phyloP scores from a whole-genome alignment of 2,329 filamentous ascomycete genomes.

The Trichoderma citrinoviride region DNA sequence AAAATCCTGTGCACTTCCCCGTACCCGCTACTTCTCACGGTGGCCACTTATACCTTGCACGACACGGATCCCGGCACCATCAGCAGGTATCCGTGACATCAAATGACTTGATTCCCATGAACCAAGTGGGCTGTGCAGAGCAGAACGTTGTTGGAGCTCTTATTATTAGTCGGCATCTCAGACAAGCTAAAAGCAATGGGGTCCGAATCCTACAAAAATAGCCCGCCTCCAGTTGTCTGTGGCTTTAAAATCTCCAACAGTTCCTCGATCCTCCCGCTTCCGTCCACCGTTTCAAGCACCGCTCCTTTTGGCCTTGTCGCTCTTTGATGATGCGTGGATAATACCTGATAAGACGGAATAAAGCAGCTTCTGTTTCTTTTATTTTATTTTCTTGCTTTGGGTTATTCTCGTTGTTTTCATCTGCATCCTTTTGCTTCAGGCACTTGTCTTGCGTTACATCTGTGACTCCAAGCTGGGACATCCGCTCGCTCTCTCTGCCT shows the following conservation, averaged over 20 bases:
- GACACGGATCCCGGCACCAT: no score
- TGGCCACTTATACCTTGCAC: not conserved
- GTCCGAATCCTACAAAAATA: not conserved
- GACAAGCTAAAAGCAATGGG: slow-evolving; percentile 5
- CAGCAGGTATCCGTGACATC: not conserved
- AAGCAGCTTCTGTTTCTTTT: not conserved
- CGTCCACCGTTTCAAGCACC: not conserved
- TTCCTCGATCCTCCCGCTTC: not conserved
- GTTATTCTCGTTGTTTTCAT: no score
- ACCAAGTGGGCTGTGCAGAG: slow-evolving; percentile 16
- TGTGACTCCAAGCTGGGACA: not conserved
- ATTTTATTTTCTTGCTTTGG: not conserved
- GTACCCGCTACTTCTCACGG: slow-evolving; percentile 3
- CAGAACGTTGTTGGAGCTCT: not conserved
- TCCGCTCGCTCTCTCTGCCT: not conserved
- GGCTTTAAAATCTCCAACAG: not conserved
- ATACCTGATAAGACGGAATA: not conserved
- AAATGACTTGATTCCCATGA: not conserved
- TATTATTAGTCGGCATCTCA: slow-evolving; percentile 1
- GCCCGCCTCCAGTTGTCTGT: not conserved
- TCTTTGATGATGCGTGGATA: slow-evolving; percentile 4
- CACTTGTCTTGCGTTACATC: not conserved
- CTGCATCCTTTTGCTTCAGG: not conserved
- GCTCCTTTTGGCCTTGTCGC: not conserved
- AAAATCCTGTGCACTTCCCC: not conserved